Evolutionary conservation across 2,329 filamentous ascomycete species (phyloP).

Genomic region (Botrytis deweyae): DNA sequence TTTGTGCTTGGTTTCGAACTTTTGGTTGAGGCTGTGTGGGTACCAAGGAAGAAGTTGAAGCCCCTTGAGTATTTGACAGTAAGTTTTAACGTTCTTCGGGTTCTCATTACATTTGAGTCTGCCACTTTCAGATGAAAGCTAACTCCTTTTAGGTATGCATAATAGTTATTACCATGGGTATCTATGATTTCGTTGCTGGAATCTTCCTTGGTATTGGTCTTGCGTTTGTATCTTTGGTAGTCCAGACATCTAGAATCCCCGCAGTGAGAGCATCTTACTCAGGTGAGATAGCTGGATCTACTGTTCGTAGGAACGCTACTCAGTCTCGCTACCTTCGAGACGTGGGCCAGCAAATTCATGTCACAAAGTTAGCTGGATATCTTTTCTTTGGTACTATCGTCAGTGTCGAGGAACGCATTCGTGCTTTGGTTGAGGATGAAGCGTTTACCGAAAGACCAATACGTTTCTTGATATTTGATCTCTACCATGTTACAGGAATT

Average conservation of each 20-base stretch:
- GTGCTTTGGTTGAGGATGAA: constrained; percentile 77
- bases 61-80: constrained; percentile 84
- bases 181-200: constrained; percentile 93
- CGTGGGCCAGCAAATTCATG: constrained; percentile 82
- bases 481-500: constrained; percentile 84
- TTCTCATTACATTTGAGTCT: not conserved
- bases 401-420: constrained; percentile 85
- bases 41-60: constrained; percentile 85
- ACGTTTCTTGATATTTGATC: constrained; percentile 84
- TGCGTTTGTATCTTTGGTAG: constrained; percentile 85
- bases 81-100: constrained; percentile 34
- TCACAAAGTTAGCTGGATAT: constrained; percentile 89
- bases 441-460: constrained; percentile 77
- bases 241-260: constrained; percentile 86
- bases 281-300: constrained; percentile 85
- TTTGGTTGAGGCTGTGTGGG: constrained; percentile 81
- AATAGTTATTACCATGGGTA: constrained; percentile 93
- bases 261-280: constrained; percentile 89
- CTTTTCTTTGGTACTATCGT: constrained; percentile 99
- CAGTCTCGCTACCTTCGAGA: constrained; percentile 84
- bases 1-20: constrained; percentile 94
- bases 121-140: constrained; percentile 25
- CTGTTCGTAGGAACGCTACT: constrained; percentile 84
- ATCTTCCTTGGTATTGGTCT: constrained; percentile 90
- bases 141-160: constrained; percentile 60